Percentiles rank a stretch among this genome's conserved stretches.
These are phyloP conservation scores for Yueomyces sp. DNA, from an alignment of 805 yeast genomes.

Conservation along the genomic window DNA sequence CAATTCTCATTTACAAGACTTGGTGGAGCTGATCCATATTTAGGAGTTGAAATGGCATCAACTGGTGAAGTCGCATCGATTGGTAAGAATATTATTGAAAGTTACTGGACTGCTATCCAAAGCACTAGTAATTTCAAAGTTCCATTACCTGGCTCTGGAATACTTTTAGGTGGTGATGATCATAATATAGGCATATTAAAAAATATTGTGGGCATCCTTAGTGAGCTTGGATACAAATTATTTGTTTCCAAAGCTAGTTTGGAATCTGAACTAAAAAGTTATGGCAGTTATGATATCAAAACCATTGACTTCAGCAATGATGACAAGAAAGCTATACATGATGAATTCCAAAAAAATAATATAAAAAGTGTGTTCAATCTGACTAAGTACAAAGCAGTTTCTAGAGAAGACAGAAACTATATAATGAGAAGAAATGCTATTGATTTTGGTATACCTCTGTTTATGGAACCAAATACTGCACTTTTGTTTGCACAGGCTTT, in stretches of 20 bases:
- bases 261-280: constrained; percentile 48
- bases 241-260: constrained; percentile 67
- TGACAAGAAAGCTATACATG: constrained; percentile 87
- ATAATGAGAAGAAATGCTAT: constrained; percentile 98
- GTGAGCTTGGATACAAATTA: constrained; percentile 61
- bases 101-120: constrained; percentile 96
- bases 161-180: constrained; percentile 90
- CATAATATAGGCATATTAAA: constrained; percentile 36
- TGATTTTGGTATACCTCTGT: constrained; percentile 91
- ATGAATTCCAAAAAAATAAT: constrained; percentile 77
- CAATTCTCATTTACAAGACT: constrained; percentile 96
- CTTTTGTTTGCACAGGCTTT: constrained; percentile 74
- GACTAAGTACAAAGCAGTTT: constrained; percentile 81
- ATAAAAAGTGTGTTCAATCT: constrained; percentile 83
- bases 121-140: constrained; percentile 93
- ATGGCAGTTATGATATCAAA: constrained; percentile 30
- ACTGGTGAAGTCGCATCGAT: constrained; percentile 99
- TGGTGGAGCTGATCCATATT: constrained; percentile 98
- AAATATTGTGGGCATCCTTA: constrained; percentile 53
- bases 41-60: constrained; percentile 98
- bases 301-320: constrained; percentile 84
- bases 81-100: constrained; percentile 74
- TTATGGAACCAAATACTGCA: constrained; percentile 94
- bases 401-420: constrained; percentile 76
- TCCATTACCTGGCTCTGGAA: constrained; percentile 81